A percentile compares a stretch with the other conserved stretches of the same genome.
Evolutionary conservation across 2,329 filamentous ascomycete genomes (phyloP).

Genomic region (Microcyclospora pomicola): DNA sequence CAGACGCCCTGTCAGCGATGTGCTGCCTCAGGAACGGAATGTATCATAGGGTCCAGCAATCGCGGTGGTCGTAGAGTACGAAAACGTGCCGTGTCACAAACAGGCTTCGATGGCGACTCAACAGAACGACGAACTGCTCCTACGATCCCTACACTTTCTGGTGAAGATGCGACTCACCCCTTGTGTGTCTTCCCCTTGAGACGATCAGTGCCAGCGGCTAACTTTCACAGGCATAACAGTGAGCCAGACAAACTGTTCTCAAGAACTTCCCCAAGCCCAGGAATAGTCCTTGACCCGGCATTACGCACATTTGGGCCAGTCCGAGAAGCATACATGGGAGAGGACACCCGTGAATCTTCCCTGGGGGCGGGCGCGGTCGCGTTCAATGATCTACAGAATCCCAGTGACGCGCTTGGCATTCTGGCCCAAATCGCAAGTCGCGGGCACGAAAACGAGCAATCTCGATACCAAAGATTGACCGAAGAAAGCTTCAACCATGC

Average conservation of each 20-base stretch:
- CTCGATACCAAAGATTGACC: neutral
- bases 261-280: conserved; percentile 9
- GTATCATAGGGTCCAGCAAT: conserved; percentile 45
- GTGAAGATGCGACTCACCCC: too few relatives aligned
- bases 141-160: conserved; percentile 4
- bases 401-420: conserved; percentile 36
- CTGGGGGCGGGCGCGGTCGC: conserved; percentile 15
- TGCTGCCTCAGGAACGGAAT: conserved; percentile 43
- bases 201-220: too few relatives aligned
- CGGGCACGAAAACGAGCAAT: conserved; percentile 13
- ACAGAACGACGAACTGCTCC: conserved; percentile 17
- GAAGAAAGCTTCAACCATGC: neutral
- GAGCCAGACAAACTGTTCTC: neutral
- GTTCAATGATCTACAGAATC: conserved; percentile 34
- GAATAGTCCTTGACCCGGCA: conserved; percentile 18
- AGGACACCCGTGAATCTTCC: conserved; percentile 16
- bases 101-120: conserved; percentile 16
- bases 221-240: too few relatives aligned
- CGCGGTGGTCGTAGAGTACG: conserved; percentile 45
- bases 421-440: conserved; percentile 32
- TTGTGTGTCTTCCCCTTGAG: too few relatives aligned
- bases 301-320: conserved; percentile 10
- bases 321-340: conserved; percentile 3
- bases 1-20: conserved; percentile 44
- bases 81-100: conserved; percentile 30